phyloP scores from a whole-genome alignment of 306 rosid genomes.

The Quercus variabilis region DNA sequence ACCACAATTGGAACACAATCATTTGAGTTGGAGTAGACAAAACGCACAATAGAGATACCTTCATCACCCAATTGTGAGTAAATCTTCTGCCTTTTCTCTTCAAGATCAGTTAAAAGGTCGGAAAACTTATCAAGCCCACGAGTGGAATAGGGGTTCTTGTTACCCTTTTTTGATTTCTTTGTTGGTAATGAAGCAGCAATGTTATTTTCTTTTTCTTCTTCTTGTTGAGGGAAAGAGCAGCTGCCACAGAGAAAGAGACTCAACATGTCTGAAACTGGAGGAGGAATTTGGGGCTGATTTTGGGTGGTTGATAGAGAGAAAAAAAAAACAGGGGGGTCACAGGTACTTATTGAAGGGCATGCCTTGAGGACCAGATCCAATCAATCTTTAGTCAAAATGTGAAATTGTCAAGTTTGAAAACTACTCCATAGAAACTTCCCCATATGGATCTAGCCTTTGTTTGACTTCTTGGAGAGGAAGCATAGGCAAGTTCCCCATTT shows the following conservation, averaged over 20 bases:
- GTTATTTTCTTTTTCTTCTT: constrained; percentile 29
- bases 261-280: constrained; percentile 33
- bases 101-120: constrained; percentile 74
- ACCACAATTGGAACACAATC: constrained; percentile 78
- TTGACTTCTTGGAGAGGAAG: constrained; percentile 45
- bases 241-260: constrained; percentile 46
- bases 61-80: constrained; percentile 53
- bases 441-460: constrained; percentile 20
- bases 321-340: background rate
- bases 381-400: constrained; percentile 35
- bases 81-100: constrained; percentile 61
- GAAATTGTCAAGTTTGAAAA: constrained; percentile 15
- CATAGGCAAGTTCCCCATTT: background rate
- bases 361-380: constrained; percentile 40
- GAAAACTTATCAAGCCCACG: constrained; percentile 88
- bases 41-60: constrained; percentile 60
- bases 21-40: constrained; percentile 47
- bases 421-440: constrained; percentile 50
- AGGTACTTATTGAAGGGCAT: background rate
- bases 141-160: constrained; percentile 64
- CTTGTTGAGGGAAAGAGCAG: constrained; percentile 29
- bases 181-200: constrained; percentile 45
- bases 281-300: background rate
- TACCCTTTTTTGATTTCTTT: constrained; percentile 33
- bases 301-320: constrained; percentile 2